Base-by-base conservation (phyloP, 2,329 filamentous ascomycete genomes). In the Fusarium algeriense region DNA sequence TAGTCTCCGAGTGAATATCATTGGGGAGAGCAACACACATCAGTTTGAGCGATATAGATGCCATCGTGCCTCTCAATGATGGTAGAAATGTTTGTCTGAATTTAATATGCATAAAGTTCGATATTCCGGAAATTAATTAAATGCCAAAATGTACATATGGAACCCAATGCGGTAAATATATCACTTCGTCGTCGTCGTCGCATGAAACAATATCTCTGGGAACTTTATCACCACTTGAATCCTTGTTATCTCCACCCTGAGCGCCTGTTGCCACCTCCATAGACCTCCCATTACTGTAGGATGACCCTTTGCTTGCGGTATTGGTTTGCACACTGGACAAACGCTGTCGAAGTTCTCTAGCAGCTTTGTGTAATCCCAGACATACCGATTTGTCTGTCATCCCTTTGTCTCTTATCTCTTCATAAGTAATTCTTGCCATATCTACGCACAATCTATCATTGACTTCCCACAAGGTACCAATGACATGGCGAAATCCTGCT, bases 351-450 rank as follows among this genome's bases (percentile, higher is more conserved):
- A 38, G 35, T 38, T 38, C 15, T 5, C 41, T 28, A 1, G 32
- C 35, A 1, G 41, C 58, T 14, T n/a, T 41, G 19, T 56, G 50
- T 12, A 56, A 7, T 4, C 58, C 58, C 2, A 20, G 52, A 10
- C 50, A 58, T 19, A 62, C 60, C 6, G 60, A 62, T 3, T 38
- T 15, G 1, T 62, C 53, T 11, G 37, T 15, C 53, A 62, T 58
- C 1, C 14, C n/a, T 2, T 37, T n/a, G 3, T 34, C 37, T 4
- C 5, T 41, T 7, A 50, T 58, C 1, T 9, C 23, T 10, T 38
- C 28, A 50, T 62, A 62, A 1, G 50, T 56, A 10, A 26, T 23
- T 2, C 35, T 34, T 5, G 60, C 44, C 10, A 62, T 28, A 23
- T 62, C 23, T 6, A 58, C 53, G 2, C 45, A 62, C 11, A 28